Base-by-base conservation (phyloP, 2,329 filamentous ascomycete species). In the Acrocalymma vagum region DNA sequence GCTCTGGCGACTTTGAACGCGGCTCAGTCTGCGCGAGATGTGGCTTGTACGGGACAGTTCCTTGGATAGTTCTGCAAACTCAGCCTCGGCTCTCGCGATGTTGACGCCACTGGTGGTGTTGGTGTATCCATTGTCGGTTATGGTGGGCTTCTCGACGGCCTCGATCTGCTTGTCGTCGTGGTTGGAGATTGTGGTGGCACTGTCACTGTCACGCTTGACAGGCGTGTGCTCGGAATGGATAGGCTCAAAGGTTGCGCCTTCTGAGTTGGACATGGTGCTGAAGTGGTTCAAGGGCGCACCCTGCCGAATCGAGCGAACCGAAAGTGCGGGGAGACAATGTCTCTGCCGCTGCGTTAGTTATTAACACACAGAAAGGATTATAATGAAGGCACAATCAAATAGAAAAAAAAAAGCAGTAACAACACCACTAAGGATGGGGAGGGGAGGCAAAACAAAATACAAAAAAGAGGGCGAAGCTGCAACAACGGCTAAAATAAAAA, bases 11-110 rank as follows among this genome's bases (percentile, higher is more conserved):
- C 69, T 79, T 60, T 63, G 79, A 57, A 67, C 74, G 54, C 62
- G 77, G 63, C 51, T 77, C 60, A 58, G 56, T 53, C 49, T 65
- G 38, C 65, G 60, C 29, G 65, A 67, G 14, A 61, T 43, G 22
- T 72, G 62, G 43, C 70, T 74, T 6, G 67, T 57, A 13, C 65
- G 60, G 6, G 72, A 74, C 5, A 78, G 62, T 48, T 76, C 71
- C 15, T 70, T 69, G 51, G 67, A 85, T 10, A 92, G 76, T 50
- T 87, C 78, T 0, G 80, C 81, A 51, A 91, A 92, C 17, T 90
- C 86, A 21, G 80, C 81, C 65, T 88, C 81, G 28, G 87, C 87
- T 36, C 80, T 79, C 43, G 81, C 74, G 35, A 92, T 78, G 7
- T 86, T 83, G 21, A 91, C 78, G 6, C 61, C 57, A 24, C 50